Percentiles rank a stretch among this genome's conserved stretches.
These are phyloP conservation scores for Heliamphora pulchella DNA, from an alignment of 179 eudicot genomes.

Conservation along the genomic window DNA sequence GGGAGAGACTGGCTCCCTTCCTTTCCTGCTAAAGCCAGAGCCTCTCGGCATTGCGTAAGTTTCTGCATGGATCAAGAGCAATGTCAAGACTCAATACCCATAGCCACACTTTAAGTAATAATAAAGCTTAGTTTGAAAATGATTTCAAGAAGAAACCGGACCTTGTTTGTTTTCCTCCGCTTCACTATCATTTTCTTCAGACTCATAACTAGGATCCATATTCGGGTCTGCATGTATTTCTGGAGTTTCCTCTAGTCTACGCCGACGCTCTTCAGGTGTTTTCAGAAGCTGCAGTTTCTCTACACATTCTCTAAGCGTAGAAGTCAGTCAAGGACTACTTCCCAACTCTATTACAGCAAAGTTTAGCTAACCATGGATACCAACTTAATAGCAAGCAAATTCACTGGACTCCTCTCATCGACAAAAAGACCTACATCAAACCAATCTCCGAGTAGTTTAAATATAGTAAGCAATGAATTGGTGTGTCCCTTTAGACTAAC, in stretches of 20 bases:
- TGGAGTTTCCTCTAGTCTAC: constrained; percentile 84
- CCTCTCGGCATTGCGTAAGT: constrained; percentile 40
- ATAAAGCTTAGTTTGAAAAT: constrained; percentile 5
- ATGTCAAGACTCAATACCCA: background rate
- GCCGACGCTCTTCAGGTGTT: constrained; percentile 88
- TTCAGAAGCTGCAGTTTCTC: constrained; percentile 89
- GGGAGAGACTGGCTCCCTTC: constrained; percentile 56
- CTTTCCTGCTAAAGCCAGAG: constrained; percentile 49
- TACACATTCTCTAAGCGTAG: constrained; percentile 93
- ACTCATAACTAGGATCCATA: constrained; percentile 83
- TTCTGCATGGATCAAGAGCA: constrained; percentile 38
- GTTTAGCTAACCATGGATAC: background rate
- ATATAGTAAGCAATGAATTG: background rate
- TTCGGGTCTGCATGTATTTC: constrained; percentile 89
- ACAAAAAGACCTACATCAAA: background rate
- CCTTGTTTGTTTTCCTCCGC: constrained; percentile 62
- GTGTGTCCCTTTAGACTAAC: background rate
- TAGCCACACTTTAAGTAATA: background rate
- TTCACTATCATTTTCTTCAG: constrained; percentile 73
- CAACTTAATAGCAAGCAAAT: background rate
- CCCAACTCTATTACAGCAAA: background rate
- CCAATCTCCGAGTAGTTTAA: background rate
- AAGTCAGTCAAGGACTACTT: constrained; percentile 51
- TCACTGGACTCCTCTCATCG: background rate
- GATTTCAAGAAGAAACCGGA: constrained; percentile 18